Conservation (phyloP, 2,329 filamentous ascomycete species). For the Ophiostoma quercus region DNA sequence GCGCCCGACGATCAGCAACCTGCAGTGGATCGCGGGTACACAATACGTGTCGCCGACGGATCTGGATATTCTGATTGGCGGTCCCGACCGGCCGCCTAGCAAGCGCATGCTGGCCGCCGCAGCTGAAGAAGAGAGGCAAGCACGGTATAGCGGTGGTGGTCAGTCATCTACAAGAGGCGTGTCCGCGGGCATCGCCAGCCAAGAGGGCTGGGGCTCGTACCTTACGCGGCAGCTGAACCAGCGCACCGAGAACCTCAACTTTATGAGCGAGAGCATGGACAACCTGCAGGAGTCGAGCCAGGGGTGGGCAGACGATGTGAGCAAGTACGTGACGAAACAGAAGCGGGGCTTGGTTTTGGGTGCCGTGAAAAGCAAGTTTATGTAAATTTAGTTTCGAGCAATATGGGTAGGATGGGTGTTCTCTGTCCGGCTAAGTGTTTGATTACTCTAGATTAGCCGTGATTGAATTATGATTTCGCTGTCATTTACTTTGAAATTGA, state of each 20-base stretch:
- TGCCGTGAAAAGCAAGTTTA: slow-evolving; percentile 56
- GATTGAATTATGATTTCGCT: too few relatives aligned
- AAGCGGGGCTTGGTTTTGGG: slow-evolving; percentile 80
- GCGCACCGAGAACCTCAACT: slow-evolving; percentile 76
- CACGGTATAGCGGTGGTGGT: slow-evolving; percentile 36
- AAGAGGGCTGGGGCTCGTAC: slow-evolving; percentile 71
- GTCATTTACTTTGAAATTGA: too few relatives aligned
- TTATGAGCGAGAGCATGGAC: slow-evolving; percentile 82
- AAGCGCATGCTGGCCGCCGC: slow-evolving; percentile 82
- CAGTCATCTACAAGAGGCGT: slow-evolving; percentile 26
- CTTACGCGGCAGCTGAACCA: slow-evolving; percentile 84
- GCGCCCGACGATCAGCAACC: slow-evolving; percentile 85
- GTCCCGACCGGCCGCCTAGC: slow-evolving; percentile 78
- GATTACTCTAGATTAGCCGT: neutral
- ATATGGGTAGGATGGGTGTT: neutral
- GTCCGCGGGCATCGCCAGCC: slow-evolving; percentile 29
- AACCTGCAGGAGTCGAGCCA: slow-evolving; percentile 72
- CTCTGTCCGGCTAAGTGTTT: neutral
- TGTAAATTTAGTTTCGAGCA: neutral
- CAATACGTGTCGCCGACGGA: slow-evolving; percentile 84
- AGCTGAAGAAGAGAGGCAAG: slow-evolving; percentile 64
- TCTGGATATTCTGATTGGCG: slow-evolving; percentile 84
- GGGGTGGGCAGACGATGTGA: slow-evolving; percentile 81
- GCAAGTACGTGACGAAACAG: slow-evolving; percentile 79
- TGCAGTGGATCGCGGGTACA: slow-evolving; percentile 95